Evolutionary conservation across 345 rosid species (phyloP), one percentile per base, ranked within the genome.

Genomic region (Euclidium syriacum): DNA sequence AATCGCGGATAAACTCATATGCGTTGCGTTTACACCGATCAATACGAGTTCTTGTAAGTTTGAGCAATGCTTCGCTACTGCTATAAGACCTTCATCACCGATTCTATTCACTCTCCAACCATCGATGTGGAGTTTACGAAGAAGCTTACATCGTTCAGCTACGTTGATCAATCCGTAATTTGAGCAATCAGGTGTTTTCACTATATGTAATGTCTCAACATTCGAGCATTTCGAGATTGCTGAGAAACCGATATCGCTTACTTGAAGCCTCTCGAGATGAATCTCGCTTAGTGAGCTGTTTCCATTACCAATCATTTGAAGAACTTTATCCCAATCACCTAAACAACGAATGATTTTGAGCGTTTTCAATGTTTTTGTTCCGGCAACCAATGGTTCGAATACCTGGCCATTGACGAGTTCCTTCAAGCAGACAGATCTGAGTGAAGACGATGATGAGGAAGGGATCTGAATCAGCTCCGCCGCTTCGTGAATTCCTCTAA

Each of bases 51-150:
- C 98, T 62, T 87, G 95, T 4, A 92, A 68, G 74, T 81, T 78
- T 17, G 70, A 58, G 5, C 94, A 85, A 10, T 87, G 79, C 25
- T 68, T 80, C 20, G 94, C 87, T 20, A 92, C 79, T 33, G 88
- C 85, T 2, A 84, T 72, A 18, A 92, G 77, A 55, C 95, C 94
- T 67, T 87, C 95, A 15, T 92, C 97, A 3, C 91, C 95, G 7
- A 92, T 89, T 77, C 77, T 83, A 58, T 89, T 81, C 35, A 81
- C 85, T 42, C 88, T 86, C 91, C 87, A 85, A 63, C 95, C 98
- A 67, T 92, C 95, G 23, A 92, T 73, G 57, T 85, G 96, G 55
- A 92, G 91, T 77, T 92, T 92, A 79, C 84, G 87, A 36, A 92
- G 54, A 24, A 64, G 50, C 75, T 57, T 82, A 65, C 97, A 92